A percentile compares a stretch with the other conserved stretches of the same genome.
phyloP scores from a whole-genome alignment of 441 rosid species.

The Pelargonium citronellum region DNA sequence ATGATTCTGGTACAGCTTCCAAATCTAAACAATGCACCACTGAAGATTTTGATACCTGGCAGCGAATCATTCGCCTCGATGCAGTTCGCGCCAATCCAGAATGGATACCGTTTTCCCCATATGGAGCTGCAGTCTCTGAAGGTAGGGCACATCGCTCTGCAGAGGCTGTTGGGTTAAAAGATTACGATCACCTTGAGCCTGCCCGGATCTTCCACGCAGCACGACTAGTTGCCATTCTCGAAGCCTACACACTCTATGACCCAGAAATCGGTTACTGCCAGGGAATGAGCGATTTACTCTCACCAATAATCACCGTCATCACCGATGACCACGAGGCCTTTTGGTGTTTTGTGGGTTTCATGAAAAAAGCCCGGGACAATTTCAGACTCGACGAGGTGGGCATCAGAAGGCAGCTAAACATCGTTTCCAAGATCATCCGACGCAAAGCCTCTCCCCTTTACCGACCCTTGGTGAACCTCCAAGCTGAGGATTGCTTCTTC shows the following conservation, averaged over 20 bases:
- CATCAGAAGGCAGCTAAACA: constrained; percentile 73
- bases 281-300: constrained; percentile 90
- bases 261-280: constrained; percentile 92
- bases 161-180: constrained; percentile 71
- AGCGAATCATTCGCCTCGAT: constrained; percentile 86
- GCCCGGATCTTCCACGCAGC: constrained; percentile 82
- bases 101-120: constrained; percentile 55
- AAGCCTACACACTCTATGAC: constrained; percentile 83
- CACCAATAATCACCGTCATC: constrained; percentile 71
- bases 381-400: constrained; percentile 94
- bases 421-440: constrained; percentile 75
- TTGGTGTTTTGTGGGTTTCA: constrained; percentile 96
- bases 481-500: constrained; percentile 91
- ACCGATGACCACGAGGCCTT: constrained; percentile 83
- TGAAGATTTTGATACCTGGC: constrained; percentile 82
- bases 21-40: constrained; percentile 26
- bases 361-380: constrained; percentile 91
- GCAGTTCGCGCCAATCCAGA: constrained; percentile 85
- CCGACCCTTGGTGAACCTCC: constrained; percentile 76
- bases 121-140: constrained; percentile 57
- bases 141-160: constrained; percentile 57
- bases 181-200: constrained; percentile 72
- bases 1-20: constrained; percentile 23
- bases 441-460: constrained; percentile 76
- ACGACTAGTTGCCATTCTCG: constrained; percentile 74